Base-by-base conservation (phyloP, 2,329 filamentous ascomycete species). In the Exophiala mesophila region DNA sequence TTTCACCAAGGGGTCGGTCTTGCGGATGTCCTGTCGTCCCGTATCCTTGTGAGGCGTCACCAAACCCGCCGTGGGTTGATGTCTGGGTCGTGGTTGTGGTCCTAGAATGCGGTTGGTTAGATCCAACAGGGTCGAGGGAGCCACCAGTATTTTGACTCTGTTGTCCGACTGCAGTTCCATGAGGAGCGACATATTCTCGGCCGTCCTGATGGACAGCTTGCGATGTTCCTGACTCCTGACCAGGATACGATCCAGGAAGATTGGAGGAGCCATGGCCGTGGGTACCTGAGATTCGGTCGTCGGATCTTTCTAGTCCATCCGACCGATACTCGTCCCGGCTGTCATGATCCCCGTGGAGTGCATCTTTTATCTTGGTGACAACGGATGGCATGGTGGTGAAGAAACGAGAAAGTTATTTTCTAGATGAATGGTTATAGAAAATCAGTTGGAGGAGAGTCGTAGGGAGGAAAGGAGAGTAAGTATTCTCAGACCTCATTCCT, bases 101-200 rank as follows among this genome's bases (percentile, higher is more conserved):
- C n/a, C n/a, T n/a, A n/a, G n/a, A n/a, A n/a, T n/a, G n/a, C n/a
- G n/a, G n/a, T n/a, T n/a, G n/a, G n/a, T n/a, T n/a, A n/a, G n/a
- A n/a, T n/a, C n/a, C n/a, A n/a, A n/a, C n/a, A n/a, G n/a, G n/a
- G n/a, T n/a, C n/a, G n/a, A n/a, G n/a, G n/a, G n/a, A n/a, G n/a
- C n/a, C n/a, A n/a, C n/a, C n/a, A n/a, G n/a, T n/a, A 15, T 4
- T 15, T 18, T 40, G 37, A 15, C n/a, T 13, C 9, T 4, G n/a
- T 13, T 13, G 5, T 5, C 29, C 29, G 18, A 42, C 40, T 19
- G 13, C 15, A 8, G 40, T 42, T 19, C 40, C 33, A 18, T 34
- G 10, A 5, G 33, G 40, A 6, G 40, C 3, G 7, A 37, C 33
- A 20, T 38, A 37, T 31, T 42, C 21, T 20, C 23, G 15, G 5